Base-by-base conservation (phyloP, 495 filamentous ascomycete genomes). In the Daldinia grandis region DNA sequence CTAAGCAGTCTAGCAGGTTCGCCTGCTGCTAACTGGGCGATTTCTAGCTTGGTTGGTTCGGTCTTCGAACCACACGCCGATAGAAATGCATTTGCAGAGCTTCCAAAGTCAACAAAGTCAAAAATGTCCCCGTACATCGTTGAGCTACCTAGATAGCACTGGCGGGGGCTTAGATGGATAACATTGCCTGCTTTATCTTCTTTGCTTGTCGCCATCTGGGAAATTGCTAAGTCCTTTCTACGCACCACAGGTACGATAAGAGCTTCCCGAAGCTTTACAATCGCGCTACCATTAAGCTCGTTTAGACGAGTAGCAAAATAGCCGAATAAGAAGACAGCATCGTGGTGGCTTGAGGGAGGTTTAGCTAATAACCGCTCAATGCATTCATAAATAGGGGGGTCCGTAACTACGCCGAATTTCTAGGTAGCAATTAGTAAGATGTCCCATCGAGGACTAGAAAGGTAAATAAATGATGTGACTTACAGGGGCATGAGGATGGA, bases 51-150 rank as follows among this genome's bases (percentile, higher is more conserved):
- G 2, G 89, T 97, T 0, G 96, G 96, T 75, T 98, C 95, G 58
- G 88, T 86, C 76, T 95, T 98, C 4, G 93, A 93, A 2, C 96
- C 96, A 61, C 92, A 91, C 56, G 90, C 90, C 71, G 93, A 83
- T 5, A 99, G 82, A 74, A 99, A 98, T 0, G 90, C 81, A 72
- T 98, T 97, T 3, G 93, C 95, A 73, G 94, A 88, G 57, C 85
- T 77, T 3, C 94, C 93, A 79, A 97, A 98, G 76, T 98, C 91
- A 4, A 98, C 93, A 79, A 97, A 99, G 76, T 98, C 94, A 69
- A 98, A 97, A 17, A 99, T 93, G 28, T 95, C 92, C 38, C 86
- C 89, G 71, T 94, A 98, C 12, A 86, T 87, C 21, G 88, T 82
- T 62, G 90, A 90, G 25, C 85, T 87, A 24, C 92, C 90, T 6